These are phyloP conservation scores for Bocquillonia castaneifolia DNA, from an alignment of 441 rosid species.

Conservation along the genomic window DNA sequence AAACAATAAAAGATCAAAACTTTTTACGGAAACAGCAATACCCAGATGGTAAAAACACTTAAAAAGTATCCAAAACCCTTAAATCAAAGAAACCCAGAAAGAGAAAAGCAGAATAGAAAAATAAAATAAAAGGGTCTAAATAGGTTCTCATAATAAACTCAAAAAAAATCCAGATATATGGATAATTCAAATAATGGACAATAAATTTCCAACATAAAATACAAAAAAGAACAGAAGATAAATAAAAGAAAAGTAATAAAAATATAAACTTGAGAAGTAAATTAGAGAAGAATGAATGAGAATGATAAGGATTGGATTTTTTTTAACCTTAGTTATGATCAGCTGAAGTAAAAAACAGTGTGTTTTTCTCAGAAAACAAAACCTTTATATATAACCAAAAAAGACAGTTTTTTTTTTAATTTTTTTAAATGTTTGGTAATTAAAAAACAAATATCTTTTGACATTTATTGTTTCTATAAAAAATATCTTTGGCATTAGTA, in stretches of 20 bases:
- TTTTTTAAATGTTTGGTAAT: no score
- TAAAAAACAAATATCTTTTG: no score
- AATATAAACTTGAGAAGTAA: not conserved
- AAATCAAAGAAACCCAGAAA: constrained; percentile 23
- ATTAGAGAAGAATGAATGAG: not conserved
- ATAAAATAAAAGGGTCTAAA: constrained; percentile 8
- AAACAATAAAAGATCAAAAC: not conserved
- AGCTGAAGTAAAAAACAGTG: constrained; percentile 15
- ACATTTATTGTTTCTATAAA: no score
- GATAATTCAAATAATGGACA: constrained; percentile 58
- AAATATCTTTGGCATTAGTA: no score
- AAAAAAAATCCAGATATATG: constrained; percentile 30
- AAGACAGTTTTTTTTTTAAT: not conserved
- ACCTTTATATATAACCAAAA: constrained; percentile 14
- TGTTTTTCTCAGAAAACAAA: constrained; percentile 15
- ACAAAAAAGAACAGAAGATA: constrained; percentile 3
- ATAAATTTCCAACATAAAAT: constrained; percentile 31
- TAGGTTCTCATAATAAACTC: constrained; percentile 25
- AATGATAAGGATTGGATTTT: not conserved
- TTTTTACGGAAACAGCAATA: constrained; percentile 6
- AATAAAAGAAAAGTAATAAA: not conserved
- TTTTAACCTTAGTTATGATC: no score
- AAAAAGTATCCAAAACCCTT: constrained; percentile 19
- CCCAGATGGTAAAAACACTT: constrained; percentile 31
- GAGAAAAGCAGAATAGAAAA: constrained; percentile 6